Evolutionary conservation across 2,329 filamentous ascomycete species (phyloP).

Genomic region (Mariannaea sp.): DNA sequence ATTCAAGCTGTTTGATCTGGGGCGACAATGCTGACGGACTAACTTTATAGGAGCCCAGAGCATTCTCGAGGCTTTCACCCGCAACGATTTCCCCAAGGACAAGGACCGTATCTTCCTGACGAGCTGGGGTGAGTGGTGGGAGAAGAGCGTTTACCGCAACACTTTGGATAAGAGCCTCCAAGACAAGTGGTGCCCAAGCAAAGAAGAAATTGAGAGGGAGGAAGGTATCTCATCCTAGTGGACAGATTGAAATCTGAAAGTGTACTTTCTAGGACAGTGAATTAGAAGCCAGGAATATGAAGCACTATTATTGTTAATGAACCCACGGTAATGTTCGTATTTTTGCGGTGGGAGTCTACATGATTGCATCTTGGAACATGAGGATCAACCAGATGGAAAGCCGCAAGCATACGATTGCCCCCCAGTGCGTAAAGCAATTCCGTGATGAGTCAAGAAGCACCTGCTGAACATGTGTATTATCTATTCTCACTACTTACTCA

Average conservation of each 20-base stretch:
- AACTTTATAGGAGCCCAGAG: constrained; percentile 48
- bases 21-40: constrained; percentile 17
- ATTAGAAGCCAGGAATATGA: no score
- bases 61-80: constrained; percentile 50
- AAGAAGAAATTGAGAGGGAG: constrained; percentile 54
- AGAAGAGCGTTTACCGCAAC: constrained; percentile 47
- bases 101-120: constrained; percentile 58
- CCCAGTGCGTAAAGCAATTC: no score
- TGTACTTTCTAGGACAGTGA: neutral
- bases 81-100: constrained; percentile 55
- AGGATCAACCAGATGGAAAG: no score
- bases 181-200: constrained; percentile 56
- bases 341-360: no score
- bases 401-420: no score
- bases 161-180: constrained; percentile 53
- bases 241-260: neutral
- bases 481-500: no score
- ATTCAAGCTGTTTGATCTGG: no score
- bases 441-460: no score
- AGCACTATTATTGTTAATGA: no score
- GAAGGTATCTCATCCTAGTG: constrained; percentile 35
- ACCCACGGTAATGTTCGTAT: no score
- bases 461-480: no score
- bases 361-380: no score
- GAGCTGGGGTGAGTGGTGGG: constrained; percentile 63